Conservation (phyloP, 225 moss, liverwort and hornwort species). For the Lunularia cruciata region DNA sequence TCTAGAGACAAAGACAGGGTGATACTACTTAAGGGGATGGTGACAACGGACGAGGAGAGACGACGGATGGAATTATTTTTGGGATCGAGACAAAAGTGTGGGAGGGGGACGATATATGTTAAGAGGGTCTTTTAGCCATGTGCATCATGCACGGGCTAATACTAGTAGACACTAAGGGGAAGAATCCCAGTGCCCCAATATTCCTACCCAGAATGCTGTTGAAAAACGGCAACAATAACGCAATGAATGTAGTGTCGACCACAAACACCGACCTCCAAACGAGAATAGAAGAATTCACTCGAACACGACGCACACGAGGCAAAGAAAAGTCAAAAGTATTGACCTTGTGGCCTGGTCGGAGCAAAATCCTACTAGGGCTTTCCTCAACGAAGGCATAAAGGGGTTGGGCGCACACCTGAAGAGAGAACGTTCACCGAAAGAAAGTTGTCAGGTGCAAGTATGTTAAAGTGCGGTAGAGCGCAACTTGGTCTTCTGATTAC, state of each 20-base stretch:
- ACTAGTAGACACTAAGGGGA: slow-evolving; percentile 77
- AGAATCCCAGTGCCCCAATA: slow-evolving; percentile 74
- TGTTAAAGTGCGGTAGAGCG: neutral
- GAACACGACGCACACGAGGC: slow-evolving; percentile 25
- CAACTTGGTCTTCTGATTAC: too few relatives aligned
- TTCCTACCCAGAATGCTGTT: slow-evolving; percentile 68
- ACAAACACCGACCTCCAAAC: slow-evolving; percentile 81
- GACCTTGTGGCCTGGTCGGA: too few relatives aligned
- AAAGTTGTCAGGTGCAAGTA: neutral
- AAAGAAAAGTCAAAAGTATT: slow-evolving; percentile 32
- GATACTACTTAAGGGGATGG: too few relatives aligned
- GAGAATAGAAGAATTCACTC: slow-evolving; percentile 59
- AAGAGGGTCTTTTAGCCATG: too few relatives aligned
- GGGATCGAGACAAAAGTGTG: too few relatives aligned
- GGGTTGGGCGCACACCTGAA: slow-evolving; percentile 60
- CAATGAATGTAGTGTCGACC: slow-evolving; percentile 54
- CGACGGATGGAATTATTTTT: too few relatives aligned
- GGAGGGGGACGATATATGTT: too few relatives aligned
- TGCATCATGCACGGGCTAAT: too few relatives aligned
- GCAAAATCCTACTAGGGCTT: slow-evolving; percentile 49
- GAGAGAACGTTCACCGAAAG: neutral
- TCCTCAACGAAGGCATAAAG: slow-evolving; percentile 61
- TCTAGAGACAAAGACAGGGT: too few relatives aligned
- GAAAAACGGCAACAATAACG: slow-evolving; percentile 80
- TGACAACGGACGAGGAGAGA: too few relatives aligned